Base-by-base conservation (phyloP, 2,329 filamentous ascomycete species). In the Hypoxylon sp. region DNA sequence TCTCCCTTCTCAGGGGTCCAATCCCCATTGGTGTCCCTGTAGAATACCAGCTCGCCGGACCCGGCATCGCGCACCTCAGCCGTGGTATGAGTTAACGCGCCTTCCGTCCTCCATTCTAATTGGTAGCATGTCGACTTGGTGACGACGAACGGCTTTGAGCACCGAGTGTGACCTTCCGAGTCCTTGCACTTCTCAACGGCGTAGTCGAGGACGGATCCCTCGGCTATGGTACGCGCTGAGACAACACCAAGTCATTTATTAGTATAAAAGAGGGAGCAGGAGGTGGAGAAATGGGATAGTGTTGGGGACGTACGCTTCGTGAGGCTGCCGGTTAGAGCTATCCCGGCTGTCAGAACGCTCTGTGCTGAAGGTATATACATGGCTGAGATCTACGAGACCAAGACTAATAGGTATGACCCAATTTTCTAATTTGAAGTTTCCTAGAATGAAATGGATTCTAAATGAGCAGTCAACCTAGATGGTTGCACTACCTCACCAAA, bases 1-100 rank as follows among this genome's bases (percentile, higher is more conserved):
- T 83, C 82, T 9, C 76, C 75, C 78, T 83, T 83, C 70, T 82
- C 79, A 0, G 81, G 79, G 1, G 73, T 81, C 82, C 83, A 84
- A 37, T 83, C 75, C 19, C 82, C 82, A 73, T 84, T 75, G 19
- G 82, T 83, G 66, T 84, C 82, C 13, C 82, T 75, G 66, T 83
- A 84, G 70, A 77, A 84, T 4, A 84, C 82, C 13, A 84, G 65
- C 72, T 84, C 81, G 51, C 72, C 74, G 47, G 78, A 77, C 1
- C 76, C 81, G 5, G 80, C 68, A 50, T 75, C 70, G 19, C 74
- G 73, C 26, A 73, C 70, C 70, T 76, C 71, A 51, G 72, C 74
- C 17, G 72, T 76, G 22, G 73, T 76, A 63, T 84, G 82, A 11
- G 78, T 80, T 9, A 84, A 53, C 1, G 75, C 63, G 17, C 82